Conservation (phyloP, 805 yeast species). For the Vanderwaltozyma yarrowii region DNA sequence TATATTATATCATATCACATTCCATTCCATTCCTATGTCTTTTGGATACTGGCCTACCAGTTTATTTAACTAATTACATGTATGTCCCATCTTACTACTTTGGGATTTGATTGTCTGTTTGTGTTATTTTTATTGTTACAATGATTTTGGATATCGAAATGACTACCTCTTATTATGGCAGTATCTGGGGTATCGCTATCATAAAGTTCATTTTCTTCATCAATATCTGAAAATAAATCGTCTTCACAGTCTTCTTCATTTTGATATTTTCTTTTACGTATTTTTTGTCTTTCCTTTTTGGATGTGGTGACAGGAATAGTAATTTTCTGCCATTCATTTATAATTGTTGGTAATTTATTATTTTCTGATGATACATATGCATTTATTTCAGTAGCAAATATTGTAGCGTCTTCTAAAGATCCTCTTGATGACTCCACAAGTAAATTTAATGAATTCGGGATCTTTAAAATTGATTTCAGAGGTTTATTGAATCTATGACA, state of each 20-base stretch:
- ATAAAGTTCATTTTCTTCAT: not conserved
- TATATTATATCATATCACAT: too few species aligned
- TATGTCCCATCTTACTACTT: not conserved
- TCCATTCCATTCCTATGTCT: too few species aligned
- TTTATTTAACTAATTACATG: too few species aligned
- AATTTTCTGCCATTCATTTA: constrained; percentile 19
- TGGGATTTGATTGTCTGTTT: not conserved
- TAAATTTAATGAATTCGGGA: constrained; percentile 13
- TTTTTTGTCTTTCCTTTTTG: constrained; percentile 16
- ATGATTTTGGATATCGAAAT: constrained; percentile 5
- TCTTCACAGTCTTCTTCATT: not conserved
- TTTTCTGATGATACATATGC: constrained; percentile 5
- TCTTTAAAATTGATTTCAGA: constrained; percentile 12
- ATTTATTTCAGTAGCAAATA: constrained; percentile 28
- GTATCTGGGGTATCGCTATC: constrained; percentile 6
- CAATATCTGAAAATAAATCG: not conserved
- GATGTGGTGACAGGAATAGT: constrained; percentile 23
- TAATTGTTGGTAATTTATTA: constrained; percentile 15
- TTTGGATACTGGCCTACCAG: too few species aligned
- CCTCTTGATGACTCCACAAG: constrained; percentile 24
- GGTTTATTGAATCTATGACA: constrained; percentile 8
- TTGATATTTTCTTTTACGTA: constrained; percentile 7
- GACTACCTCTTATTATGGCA: constrained; percentile 24
- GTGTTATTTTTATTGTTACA: not conserved
- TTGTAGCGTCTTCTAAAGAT: constrained; percentile 24